Conservation (phyloP, 345 rosid genomes). For the Acer campestre region DNA sequence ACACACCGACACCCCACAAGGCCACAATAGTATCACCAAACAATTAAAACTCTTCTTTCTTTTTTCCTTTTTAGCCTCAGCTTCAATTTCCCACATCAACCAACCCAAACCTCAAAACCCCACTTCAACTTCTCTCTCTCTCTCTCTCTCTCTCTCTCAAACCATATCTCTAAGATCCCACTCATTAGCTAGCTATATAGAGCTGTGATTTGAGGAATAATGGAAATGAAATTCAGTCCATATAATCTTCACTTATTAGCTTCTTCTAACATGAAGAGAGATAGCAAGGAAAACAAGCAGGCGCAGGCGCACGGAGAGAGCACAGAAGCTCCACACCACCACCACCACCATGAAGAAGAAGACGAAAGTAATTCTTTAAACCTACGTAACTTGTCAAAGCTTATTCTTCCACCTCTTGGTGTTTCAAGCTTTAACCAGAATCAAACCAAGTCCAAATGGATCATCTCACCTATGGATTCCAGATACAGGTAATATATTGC, state of each 20-base stretch:
- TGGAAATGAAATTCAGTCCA: slow-evolving; percentile 22
- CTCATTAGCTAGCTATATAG: too few relatives aligned
- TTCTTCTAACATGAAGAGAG: slow-evolving; percentile 18
- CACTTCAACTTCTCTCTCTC: background rate
- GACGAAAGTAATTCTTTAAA: slow-evolving; percentile 43
- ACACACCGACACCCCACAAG: background rate
- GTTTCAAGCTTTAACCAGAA: slow-evolving; percentile 58
- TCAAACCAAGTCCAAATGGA: slow-evolving; percentile 44
- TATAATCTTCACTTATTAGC: background rate
- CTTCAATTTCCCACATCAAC: background rate
- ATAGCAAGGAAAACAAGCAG: background rate
- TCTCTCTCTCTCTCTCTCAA: background rate
- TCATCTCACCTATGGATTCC: slow-evolving; percentile 81
- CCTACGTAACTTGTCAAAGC: slow-evolving; percentile 63
- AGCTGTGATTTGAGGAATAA: slow-evolving; percentile 2
- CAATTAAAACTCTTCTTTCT: background rate
- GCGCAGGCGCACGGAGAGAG: background rate
- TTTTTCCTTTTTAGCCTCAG: background rate
- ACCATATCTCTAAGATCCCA: background rate
- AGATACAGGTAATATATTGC: slow-evolving; percentile 63
- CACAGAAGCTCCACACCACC: background rate
- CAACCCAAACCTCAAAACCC: background rate
- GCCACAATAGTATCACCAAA: slow-evolving; percentile 2
- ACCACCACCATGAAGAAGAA: slow-evolving; percentile 25
- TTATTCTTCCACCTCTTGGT: slow-evolving; percentile 94